Base-by-base conservation (phyloP, 495 filamentous ascomycete species). In the Aspergillus ellipticus region DNA sequence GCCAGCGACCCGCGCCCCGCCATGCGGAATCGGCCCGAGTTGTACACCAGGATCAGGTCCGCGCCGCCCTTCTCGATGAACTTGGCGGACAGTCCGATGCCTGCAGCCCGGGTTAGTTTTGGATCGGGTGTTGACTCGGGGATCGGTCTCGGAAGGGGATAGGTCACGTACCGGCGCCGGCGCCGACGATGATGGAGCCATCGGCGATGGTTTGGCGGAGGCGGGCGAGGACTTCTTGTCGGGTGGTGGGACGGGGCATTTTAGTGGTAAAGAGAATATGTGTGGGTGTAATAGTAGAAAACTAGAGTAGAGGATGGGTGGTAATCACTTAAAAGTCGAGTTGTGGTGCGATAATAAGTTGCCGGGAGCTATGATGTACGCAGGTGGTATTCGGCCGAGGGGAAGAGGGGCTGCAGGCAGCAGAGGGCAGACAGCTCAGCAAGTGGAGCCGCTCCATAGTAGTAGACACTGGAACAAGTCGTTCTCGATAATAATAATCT, bases 21-120 rank as follows among this genome's bases (percentile, higher is more conserved):
- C 87, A 90, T 89, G 29, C 85, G 84, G 70, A 85, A 90, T 21
- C 85, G 80, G 2, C 85, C 87, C 33, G 79, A 83, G 70, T 89
- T 89, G 74, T 89, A 89, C 68, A 89, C 74, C 53, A 89, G 80
- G 53, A 89, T 86, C 22, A 88, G 76, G 58, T 89, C 85, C 47
- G 74, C 80, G 54, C 86, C 84, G 56, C 84, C 86, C 29, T 78
- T 74, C 65, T 89, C 85, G 63, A 87, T 73, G 59, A 78, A 84
- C 62, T 90, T 88, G 57, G 86, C 86, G 1, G 85, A 85, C 5
- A 89, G 80, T 8, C 86, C 86, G 61, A 86, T 89, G 15, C 79
- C 81, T 82, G 21, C 6, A 19, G 22, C 11, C n/a, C n/a, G n/a
- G 1, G 16, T 20, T 19, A 45, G 17, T 45, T 2, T 45, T 11